phyloP scores from a whole-genome alignment of 2,329 filamentous ascomycete genomes.

The Thielaviopsis musarum region DNA sequence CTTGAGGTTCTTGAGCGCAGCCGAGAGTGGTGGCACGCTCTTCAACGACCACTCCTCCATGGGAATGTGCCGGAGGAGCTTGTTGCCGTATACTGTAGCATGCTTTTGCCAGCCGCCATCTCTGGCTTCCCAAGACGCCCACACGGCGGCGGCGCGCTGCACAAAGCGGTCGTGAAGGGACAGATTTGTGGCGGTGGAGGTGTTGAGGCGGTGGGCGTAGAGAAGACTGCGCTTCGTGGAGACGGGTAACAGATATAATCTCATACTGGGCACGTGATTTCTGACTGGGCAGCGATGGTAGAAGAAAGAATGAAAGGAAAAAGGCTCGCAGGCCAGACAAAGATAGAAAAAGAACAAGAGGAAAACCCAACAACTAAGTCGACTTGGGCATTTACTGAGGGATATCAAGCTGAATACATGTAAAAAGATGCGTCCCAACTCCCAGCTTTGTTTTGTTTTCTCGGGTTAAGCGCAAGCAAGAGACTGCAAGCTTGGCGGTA shows the following conservation, averaged over 20 bases:
- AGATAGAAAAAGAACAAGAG: background rate
- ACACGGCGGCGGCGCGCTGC: conserved; percentile 55
- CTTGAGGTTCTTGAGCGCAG: conserved; percentile 3
- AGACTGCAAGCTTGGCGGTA: conserved; percentile 6
- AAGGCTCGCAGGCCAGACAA: background rate
- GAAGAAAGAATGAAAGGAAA: background rate
- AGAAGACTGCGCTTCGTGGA: conserved; percentile 81
- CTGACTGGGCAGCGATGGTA: background rate
- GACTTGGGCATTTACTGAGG: background rate
- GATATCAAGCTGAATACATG: background rate
- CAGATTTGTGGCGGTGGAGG: conserved; percentile 21
- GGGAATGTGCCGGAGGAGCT: conserved; percentile 69
- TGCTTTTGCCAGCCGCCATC: conserved; percentile 76
- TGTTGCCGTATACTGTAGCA: conserved; percentile 74
- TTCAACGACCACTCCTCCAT: conserved; percentile 98
- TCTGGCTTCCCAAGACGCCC: conserved; percentile 76
- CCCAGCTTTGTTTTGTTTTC: background rate
- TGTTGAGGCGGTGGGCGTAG: conserved; percentile 66
- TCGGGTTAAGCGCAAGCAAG: background rate
- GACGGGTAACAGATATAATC: conserved; percentile 83
- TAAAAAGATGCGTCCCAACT: background rate
- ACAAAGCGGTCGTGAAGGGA: conserved; percentile 47
- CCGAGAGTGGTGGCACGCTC: conserved; percentile 68
- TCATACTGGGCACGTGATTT: conserved; percentile 40
- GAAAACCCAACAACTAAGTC: background rate